Percentiles rank a stretch among this genome's conserved stretches.
These are phyloP conservation scores for Strigomonas galati DNA, from an alignment of 208 protist species.

Conservation along the genomic window DNA sequence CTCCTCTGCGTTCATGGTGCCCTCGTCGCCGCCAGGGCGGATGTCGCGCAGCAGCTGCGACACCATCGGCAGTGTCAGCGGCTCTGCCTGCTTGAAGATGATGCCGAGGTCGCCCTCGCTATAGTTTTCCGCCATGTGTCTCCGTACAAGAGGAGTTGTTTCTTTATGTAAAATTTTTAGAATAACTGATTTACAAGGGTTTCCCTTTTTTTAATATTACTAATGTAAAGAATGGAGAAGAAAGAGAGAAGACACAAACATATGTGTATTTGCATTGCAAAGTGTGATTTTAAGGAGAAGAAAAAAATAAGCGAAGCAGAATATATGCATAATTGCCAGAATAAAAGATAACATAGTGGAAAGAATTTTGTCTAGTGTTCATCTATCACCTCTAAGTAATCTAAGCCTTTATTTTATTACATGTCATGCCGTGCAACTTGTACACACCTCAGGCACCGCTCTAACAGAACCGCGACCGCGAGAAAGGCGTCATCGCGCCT, in stretches of 20 bases:
- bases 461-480: too few relatives aligned
- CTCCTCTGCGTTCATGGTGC: constrained; percentile 22
- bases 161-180: too few relatives aligned
- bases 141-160: too few relatives aligned
- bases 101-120: constrained; percentile 68
- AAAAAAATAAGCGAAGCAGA: constrained; percentile 2
- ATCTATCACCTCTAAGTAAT: too few relatives aligned
- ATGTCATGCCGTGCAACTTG: too few relatives aligned
- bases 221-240: constrained; percentile 2
- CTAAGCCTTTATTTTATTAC: too few relatives aligned
- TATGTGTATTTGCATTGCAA: neutral
- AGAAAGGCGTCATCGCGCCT: too few relatives aligned
- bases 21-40: constrained; percentile 20
- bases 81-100: constrained; percentile 64
- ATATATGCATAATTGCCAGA: constrained; percentile 8
- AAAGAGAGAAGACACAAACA: constrained; percentile 15
- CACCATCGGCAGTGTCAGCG: constrained; percentile 68
- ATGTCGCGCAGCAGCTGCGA: constrained; percentile 47
- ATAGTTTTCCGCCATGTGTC: constrained; percentile 48
- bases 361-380: too few relatives aligned
- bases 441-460: too few relatives aligned
- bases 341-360: neutral
- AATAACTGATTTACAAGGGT: neutral
- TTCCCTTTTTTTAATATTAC: neutral
- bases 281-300: neutral